phyloP scores from a whole-genome alignment of 257 asterid species.

The Rubia yunnanensis region DNA sequence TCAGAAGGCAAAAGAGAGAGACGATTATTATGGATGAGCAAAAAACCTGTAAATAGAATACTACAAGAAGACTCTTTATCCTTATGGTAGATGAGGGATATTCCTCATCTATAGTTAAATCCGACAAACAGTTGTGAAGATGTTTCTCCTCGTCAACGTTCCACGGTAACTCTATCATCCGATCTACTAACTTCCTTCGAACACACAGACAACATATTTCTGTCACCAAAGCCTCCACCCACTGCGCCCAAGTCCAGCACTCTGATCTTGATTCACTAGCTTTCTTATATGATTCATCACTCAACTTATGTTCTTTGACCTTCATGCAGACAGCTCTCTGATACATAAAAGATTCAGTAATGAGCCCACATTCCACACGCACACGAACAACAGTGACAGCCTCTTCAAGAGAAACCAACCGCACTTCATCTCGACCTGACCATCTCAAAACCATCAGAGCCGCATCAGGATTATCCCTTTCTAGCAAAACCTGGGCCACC shows the following conservation, averaged over 20 bases:
- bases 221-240: slow-evolving; percentile 77
- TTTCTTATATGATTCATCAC: slow-evolving; percentile 17
- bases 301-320: slow-evolving; percentile 52
- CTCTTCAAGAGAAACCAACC: slow-evolving; percentile 59
- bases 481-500: slow-evolving; percentile 63
- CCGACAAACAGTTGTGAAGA: slow-evolving; percentile 72
- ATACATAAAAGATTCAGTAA: slow-evolving; percentile 90
- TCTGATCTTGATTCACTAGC: slow-evolving; percentile 39
- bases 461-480: slow-evolving; percentile 88
- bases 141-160: slow-evolving; percentile 80
- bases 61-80: slow-evolving; percentile 90
- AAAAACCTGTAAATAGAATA: slow-evolving; percentile 84
- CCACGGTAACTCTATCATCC: slow-evolving; percentile 95
- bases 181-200: slow-evolving; percentile 71
- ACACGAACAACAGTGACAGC: slow-evolving; percentile 83
- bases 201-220: slow-evolving; percentile 84
- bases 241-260: slow-evolving; percentile 38
- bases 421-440: slow-evolving; percentile 72
- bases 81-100: slow-evolving; percentile 53
- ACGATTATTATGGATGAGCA: neutral
- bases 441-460: slow-evolving; percentile 88
- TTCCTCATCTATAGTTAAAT: slow-evolving; percentile 43
- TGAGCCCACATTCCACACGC: slow-evolving; percentile 84
- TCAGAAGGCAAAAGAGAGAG: slow-evolving; percentile 14
- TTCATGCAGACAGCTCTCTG: slow-evolving; percentile 69